Conservation (phyloP, 2,329 filamentous ascomycete genomes). For the Aspergillus texensis region DNA sequence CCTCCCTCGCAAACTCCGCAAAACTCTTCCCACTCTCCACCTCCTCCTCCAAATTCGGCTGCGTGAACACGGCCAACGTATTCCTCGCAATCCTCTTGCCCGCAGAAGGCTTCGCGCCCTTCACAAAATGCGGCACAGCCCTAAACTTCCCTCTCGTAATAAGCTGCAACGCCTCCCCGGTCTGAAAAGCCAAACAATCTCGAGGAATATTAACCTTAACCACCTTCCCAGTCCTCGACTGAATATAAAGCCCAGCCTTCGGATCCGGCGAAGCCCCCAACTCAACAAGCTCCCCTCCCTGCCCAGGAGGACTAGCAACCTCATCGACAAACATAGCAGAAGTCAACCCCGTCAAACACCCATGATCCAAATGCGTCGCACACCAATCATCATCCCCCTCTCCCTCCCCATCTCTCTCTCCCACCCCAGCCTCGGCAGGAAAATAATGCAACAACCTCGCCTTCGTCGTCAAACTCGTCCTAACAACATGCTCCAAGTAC, state of each 20-base stretch:
- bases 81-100: conserved; percentile 70
- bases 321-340: conserved; percentile 97
- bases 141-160: conserved; percentile 91
- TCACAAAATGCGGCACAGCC: conserved; percentile 94
- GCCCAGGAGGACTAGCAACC: conserved; percentile 41
- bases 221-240: conserved; percentile 76
- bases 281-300: conserved; percentile 60
- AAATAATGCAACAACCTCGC: conserved; percentile 93
- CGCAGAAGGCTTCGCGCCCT: conserved; percentile 66
- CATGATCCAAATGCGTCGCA: conserved; percentile 76
- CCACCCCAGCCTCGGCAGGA: conserved; percentile 47
- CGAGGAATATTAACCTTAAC: conserved; percentile 92
- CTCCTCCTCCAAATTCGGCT: conserved; percentile 81
- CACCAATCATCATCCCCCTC: conserved; percentile 86
- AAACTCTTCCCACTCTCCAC: conserved; percentile 75
- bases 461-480: conserved; percentile 84
- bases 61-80: conserved; percentile 94
- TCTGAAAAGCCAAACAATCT: conserved; percentile 94
- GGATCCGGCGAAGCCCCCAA: conserved; percentile 78
- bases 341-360: conserved; percentile 90
- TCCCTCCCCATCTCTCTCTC: conserved; percentile 2
- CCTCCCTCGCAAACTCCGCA: conserved; percentile 74
- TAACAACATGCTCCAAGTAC: conserved; percentile 85
- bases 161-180: conserved; percentile 84
- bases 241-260: conserved; percentile 88